Evolutionary conservation across 1,284 basidiomycete genomes (phyloP).

Genomic region (Marasmius oreades): DNA sequence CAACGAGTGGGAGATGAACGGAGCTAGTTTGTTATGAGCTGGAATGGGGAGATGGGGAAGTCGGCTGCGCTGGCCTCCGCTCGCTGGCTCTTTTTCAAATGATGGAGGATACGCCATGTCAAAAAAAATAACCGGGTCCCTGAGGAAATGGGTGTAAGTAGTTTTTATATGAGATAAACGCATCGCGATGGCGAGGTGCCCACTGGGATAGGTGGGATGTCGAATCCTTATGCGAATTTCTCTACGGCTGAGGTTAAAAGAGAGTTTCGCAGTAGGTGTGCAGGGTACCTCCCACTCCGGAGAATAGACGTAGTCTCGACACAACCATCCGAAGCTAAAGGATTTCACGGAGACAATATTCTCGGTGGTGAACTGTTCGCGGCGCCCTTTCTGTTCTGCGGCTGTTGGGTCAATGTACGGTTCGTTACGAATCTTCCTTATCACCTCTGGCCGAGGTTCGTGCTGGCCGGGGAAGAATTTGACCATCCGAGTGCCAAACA

Average conservation of each 20-base stretch:
- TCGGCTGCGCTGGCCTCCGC: conserved; percentile 28
- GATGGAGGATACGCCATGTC: conserved; percentile 39
- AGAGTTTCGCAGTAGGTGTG: neutral
- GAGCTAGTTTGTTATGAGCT: conserved; percentile 28
- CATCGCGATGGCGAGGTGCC: conserved; percentile 33
- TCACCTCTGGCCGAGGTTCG: neutral
- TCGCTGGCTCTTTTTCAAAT: conserved; percentile 21
- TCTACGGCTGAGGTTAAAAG: conserved; percentile 4
- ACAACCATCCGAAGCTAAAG: conserved; percentile 55
- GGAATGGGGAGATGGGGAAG: conserved; percentile 20
- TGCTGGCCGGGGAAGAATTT: conserved; percentile 2
- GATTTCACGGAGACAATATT: conserved; percentile 28
- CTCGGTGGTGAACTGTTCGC: conserved; percentile 25
- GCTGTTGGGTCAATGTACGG: conserved; percentile 31
- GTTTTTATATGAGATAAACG: conserved; percentile 40
- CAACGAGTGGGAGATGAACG: conserved; percentile 46
- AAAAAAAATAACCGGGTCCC: conserved; percentile 38
- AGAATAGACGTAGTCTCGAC: conserved; percentile 50
- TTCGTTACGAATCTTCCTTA: conserved; percentile 2
- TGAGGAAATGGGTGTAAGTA: conserved; percentile 29
- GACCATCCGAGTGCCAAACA: neutral
- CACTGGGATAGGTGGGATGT: neutral
- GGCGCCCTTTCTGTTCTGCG: conserved; percentile 29
- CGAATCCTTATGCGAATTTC: conserved; percentile 1
- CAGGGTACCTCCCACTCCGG: conserved; percentile 47